These are phyloP conservation scores for Penicillium sp. DNA, from an alignment of 2,329 filamentous ascomycete species.

Conservation along the genomic window DNA sequence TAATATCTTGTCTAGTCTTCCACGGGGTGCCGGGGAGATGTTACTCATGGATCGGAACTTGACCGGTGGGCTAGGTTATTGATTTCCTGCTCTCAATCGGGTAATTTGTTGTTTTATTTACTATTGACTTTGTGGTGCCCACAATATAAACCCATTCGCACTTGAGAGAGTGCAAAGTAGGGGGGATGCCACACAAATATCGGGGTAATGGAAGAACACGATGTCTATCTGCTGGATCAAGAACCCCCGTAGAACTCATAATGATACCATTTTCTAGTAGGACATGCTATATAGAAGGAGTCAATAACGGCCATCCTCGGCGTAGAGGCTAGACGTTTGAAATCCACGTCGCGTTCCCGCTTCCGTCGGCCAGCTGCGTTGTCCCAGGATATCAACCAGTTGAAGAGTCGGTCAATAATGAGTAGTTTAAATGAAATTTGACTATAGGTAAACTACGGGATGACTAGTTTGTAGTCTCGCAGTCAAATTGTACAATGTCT, in stretches of 20 bases:
- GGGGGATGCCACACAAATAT: not conserved
- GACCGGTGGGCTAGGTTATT: too few species aligned
- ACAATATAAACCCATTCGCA: too few species aligned
- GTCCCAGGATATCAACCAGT: constrained; percentile 24
- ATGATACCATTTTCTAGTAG: too few species aligned
- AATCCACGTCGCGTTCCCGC: constrained; percentile 24
- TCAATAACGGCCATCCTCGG: constrained; percentile 7
- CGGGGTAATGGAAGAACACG: not conserved
- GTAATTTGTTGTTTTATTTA: too few species aligned
- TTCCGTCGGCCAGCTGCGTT: constrained; percentile 28
- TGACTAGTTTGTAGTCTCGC: constrained; percentile 33
- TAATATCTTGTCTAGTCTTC: not conserved
- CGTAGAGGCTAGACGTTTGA: constrained; percentile 12
- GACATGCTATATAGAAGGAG: not conserved
- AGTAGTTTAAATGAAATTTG: constrained; percentile 24
- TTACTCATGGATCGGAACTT: not conserved
- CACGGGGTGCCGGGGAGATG: not conserved
- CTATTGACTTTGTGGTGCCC: not conserved
- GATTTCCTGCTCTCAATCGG: not conserved
- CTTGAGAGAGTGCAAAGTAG: too few species aligned
- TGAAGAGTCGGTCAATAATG: constrained; percentile 39
- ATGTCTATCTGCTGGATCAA: not conserved
- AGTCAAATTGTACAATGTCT: constrained; percentile 40
- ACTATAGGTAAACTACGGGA: not conserved
- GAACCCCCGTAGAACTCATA: too few species aligned